These are phyloP conservation scores for Hyphopichia homilentoma DNA, from an alignment of 805 yeast species.

Conservation along the genomic window DNA sequence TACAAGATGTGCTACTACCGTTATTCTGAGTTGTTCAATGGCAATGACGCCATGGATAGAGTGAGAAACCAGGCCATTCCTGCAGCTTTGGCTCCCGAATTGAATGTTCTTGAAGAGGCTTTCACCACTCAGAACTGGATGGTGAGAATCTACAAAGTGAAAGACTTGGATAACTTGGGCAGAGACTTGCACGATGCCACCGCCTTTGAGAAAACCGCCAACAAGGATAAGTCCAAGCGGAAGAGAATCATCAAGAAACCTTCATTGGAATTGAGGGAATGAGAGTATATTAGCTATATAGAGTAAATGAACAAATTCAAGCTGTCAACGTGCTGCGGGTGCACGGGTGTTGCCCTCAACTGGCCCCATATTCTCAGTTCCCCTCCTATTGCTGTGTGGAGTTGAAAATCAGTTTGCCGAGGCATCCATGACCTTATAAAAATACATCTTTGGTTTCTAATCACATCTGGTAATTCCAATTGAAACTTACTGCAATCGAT, in stretches of 20 bases:
- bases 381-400: no score
- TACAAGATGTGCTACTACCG: constrained; percentile 93
- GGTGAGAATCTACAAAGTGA: constrained; percentile 89
- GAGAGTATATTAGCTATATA: constrained; percentile 2
- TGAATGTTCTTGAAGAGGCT: constrained; percentile 86
- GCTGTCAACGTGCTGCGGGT: no score
- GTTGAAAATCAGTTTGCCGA: no score
- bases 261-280: constrained; percentile 47
- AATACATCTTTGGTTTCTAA: no score
- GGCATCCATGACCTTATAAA: no score
- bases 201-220: constrained; percentile 41
- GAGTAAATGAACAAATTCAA: no score
- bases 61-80: constrained; percentile 83
- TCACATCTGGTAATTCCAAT: no score
- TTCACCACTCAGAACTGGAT: constrained; percentile 96
- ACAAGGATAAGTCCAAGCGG: constrained; percentile 33
- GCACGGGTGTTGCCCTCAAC: no score
- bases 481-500: no score
- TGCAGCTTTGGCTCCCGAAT: constrained; percentile 40
- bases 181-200: constrained; percentile 65
- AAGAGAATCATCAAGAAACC: constrained; percentile 50
- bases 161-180: constrained; percentile 83
- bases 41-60: constrained; percentile 69
- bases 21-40: constrained; percentile 67
- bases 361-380: no score